phyloP scores from a whole-genome alignment of 2,329 filamentous ascomycete genomes.

The Pseudonectria buxi region DNA sequence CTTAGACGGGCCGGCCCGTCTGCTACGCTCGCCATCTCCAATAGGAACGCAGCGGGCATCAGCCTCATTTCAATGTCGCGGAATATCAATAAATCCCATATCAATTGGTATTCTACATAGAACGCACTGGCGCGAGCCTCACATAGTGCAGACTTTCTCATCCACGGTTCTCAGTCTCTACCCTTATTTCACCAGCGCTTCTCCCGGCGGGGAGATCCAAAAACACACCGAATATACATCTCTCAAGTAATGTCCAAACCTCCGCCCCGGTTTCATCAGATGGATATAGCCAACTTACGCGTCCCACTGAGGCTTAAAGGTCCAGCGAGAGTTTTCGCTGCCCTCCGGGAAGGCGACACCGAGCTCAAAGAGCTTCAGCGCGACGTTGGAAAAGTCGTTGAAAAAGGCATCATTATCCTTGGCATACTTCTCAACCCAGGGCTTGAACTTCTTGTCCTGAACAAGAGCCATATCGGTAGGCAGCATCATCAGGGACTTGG shows the following conservation, averaged over 20 bases:
- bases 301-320: conserved; percentile 53
- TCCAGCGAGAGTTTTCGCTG: conserved; percentile 47
- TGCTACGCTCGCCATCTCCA: no score
- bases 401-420: conserved; percentile 90
- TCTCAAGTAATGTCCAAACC: conserved; percentile 2
- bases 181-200: no score
- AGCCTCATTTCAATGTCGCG: no score
- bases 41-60: no score
- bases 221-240: background rate
- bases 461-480: conserved; percentile 83
- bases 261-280: background rate
- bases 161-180: no score
- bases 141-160: no score
- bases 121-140: background rate
- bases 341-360: conserved; percentile 79
- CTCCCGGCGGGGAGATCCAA: no score
- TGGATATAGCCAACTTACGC: conserved; percentile 17
- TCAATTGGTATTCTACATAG: background rate
- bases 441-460: conserved; percentile 80
- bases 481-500: conserved; percentile 94
- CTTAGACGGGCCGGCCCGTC: no score
- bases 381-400: conserved; percentile 77
- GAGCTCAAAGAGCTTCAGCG: conserved; percentile 83
- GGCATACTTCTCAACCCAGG: conserved; percentile 78
- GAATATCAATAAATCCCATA: no score